Evolutionary conservation across 2,329 filamentous ascomycete genomes (phyloP).

Genomic region (Plectosphaerella plurivora): DNA sequence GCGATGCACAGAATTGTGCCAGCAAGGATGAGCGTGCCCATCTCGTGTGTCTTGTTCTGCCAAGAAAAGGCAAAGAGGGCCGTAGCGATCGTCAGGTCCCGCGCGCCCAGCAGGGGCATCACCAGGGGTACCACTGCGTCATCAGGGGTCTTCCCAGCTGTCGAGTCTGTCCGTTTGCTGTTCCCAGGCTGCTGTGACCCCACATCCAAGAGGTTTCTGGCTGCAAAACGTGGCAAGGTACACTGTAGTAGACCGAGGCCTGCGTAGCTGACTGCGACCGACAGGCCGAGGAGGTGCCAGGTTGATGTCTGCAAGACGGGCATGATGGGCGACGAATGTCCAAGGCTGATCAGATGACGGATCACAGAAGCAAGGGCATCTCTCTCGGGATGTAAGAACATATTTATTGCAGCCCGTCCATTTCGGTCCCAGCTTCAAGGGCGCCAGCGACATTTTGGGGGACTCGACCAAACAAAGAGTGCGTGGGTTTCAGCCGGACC

Average conservation of each 20-base stretch:
- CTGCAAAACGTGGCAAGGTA: constrained; percentile 1
- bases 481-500: too few relatives aligned
- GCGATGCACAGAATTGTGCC: constrained; percentile 12
- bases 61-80: constrained; percentile 10
- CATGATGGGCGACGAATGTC: constrained; percentile 6
- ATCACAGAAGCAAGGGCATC: too few relatives aligned
- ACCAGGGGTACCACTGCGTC: constrained; percentile 6
- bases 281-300: constrained; percentile 6
- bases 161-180: background rate
- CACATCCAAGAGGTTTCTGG: constrained; percentile 3
- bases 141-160: background rate
- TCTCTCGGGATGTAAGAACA: too few relatives aligned
- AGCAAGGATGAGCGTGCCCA: constrained; percentile 13
- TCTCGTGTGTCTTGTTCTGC: constrained; percentile 8
- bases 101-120: constrained; percentile 11
- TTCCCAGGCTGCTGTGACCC: background rate
- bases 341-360: too few relatives aligned
- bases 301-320: constrained; percentile 18
- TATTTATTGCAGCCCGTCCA: too few relatives aligned
- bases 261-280: constrained; percentile 8
- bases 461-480: too few relatives aligned
- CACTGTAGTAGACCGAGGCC: constrained; percentile 1
- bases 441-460: too few relatives aligned
- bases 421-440: too few relatives aligned
- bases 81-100: constrained; percentile 12